Conservation (phyloP, 2,329 filamentous ascomycete species). For the Emmonsia crescens region DNA sequence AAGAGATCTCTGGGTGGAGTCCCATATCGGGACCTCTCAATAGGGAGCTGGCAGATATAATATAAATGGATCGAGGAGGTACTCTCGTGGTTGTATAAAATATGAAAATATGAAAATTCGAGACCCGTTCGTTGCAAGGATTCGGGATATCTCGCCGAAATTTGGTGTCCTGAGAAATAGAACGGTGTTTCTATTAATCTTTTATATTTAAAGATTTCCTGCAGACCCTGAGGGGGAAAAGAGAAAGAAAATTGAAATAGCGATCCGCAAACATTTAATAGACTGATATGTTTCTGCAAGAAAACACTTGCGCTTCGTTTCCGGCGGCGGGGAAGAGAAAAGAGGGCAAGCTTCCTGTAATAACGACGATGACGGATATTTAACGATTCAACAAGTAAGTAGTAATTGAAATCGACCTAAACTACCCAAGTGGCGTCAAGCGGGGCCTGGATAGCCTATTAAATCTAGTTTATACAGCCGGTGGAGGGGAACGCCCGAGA, state of each 20-base stretch:
- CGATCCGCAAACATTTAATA: slow-evolving; percentile 1
- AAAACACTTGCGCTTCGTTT: neutral
- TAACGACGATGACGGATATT: neutral
- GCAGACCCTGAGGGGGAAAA: too few species aligned
- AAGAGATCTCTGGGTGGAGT: neutral
- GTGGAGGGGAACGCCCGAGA: neutral
- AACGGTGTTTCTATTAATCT: neutral
- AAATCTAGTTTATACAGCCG: neutral
- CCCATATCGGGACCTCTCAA: slow-evolving; percentile 1
- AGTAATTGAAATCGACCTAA: too few species aligned
- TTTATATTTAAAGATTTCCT: neutral
- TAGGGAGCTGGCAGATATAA: neutral
- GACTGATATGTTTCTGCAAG: neutral
- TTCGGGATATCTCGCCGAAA: neutral
- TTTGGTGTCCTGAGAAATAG: neutral
- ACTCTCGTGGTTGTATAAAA: neutral
- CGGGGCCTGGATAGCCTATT: neutral
- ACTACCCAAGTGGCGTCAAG: neutral
- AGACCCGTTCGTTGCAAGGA: neutral
- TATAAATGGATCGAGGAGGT: neutral
- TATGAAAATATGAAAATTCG: neutral
- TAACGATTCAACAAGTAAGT: neutral
- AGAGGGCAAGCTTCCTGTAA: neutral
- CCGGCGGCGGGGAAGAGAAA: neutral
- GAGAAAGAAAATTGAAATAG: neutral